These are phyloP conservation scores for Colletotrichum theobromicola DNA, from an alignment of 2,329 filamentous ascomycete species.

Conservation along the genomic window DNA sequence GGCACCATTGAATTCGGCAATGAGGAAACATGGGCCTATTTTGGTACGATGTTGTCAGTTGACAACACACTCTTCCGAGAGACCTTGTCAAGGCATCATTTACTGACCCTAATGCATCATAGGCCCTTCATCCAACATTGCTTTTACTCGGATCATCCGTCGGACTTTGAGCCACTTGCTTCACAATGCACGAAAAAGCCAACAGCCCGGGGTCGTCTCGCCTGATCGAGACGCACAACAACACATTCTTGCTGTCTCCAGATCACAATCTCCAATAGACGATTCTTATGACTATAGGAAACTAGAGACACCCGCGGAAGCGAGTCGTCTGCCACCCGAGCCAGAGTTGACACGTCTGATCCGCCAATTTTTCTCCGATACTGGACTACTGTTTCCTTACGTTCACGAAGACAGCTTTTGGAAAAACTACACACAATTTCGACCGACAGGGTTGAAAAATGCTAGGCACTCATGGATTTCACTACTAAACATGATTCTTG, in stretches of 20 bases:
- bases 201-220: background rate
- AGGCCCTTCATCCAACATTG: constrained; percentile 28
- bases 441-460: constrained; percentile 27
- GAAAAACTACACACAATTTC: constrained; percentile 24
- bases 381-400: constrained; percentile 33
- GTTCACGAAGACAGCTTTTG: constrained; percentile 30
- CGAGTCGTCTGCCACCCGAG: constrained; percentile 21
- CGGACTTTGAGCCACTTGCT: constrained; percentile 18
- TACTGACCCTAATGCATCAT: background rate
- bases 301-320: background rate
- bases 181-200: background rate
- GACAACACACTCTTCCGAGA: background rate
- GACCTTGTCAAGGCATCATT: background rate
- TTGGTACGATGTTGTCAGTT: constrained; percentile 15
- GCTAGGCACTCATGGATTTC: constrained; percentile 55
- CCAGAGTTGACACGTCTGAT: constrained; percentile 25
- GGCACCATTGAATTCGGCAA: constrained; percentile 26
- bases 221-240: background rate
- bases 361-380: constrained; percentile 29
- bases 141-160: constrained; percentile 25
- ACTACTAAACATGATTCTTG: constrained; percentile 54
- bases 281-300: constrained; percentile 1
- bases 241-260: background rate
- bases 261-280: background rate
- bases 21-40: constrained; percentile 24